Evolutionary conservation across 2,329 filamentous ascomycete species (phyloP), one percentile per base, ranked within the genome.

Genomic region (Leptographium galeiforme): DNA sequence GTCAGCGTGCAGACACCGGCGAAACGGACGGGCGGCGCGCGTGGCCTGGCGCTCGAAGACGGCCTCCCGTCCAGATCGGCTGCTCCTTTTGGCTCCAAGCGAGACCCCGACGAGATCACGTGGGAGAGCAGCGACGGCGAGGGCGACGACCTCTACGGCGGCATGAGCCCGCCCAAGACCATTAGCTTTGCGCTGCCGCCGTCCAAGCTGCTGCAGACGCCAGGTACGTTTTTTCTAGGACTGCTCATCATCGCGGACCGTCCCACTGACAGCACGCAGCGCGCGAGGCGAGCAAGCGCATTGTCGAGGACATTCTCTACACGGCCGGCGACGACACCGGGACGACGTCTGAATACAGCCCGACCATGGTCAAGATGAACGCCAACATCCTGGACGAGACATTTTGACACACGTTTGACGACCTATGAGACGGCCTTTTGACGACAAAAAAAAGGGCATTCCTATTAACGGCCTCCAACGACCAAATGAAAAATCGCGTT

Each of bases 141-240:
- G 49, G 79, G 79, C 41, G 75, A 75, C 30, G 79, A 75, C 44
- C 63, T 79, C 7, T 83, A 85, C 55, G 78, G 77, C 8, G 87
- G 84, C 7, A 84, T 89, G 68, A 95, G 88, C 63, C 93, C 93
- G 33, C 93, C 93, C 0, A 97, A 97, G 73, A 93, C 88, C 12
- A 90, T 94, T 56, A 86, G 90, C 63, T 94, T 94, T 66, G 84
- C 85, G 46, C 70, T 94, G 48, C 86, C 86, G 50, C 84, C 85
- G 52, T 86, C 82, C 43, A 83, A 86, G 63, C 70, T 94, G 25
- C 67, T 91, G 65, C 87, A 90, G 66, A 94, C 88, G 49, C 88
- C 87, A 57, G 84, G 83, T 86, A 69, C 64, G 79, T 63, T 10
- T 53, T 39, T 2, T 50, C 8, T 34, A 2, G 18, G 6, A 13